Base-by-base conservation (phyloP, 2,329 filamentous ascomycete species). In the Beauveria caledonica region DNA sequence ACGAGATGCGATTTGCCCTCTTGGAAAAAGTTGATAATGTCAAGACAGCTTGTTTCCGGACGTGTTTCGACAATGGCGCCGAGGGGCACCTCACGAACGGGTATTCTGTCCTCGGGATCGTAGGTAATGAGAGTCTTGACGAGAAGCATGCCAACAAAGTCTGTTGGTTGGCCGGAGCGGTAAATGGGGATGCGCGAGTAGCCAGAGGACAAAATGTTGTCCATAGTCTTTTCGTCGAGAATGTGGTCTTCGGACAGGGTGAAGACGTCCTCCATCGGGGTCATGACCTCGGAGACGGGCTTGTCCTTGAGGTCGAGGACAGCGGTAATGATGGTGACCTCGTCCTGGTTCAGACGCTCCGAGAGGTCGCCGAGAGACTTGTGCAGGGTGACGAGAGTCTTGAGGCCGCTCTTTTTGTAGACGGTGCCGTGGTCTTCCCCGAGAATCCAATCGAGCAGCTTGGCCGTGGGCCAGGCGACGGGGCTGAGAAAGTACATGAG, bases 1-100 rank as follows among this genome's bases (percentile, higher is more conserved):
- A 97, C 93, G 92, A 99, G 96, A 73, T 99, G 94, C 1, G 92
- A 96, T 73, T 99, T 99, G 68, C 94, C 94, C 78, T 99, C 94
- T 74, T 99, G 94, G 78, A 99, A 99, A 75, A 97, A 99, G 77
- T 99, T 99, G 76, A 99, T 91, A 68, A 99, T 97, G 72, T 99
- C 94, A 60, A 99, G 77, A 72, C 94, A 99, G 76, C 92, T 97
- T 0, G 94, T 99, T 71, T 97, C 91, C 0, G 94, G 91, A 10
- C 90, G 85, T 0, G 94, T 99, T 73, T 99, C 94, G 1, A 95
- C 94, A 7, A 99, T 84, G 0, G 94, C 97, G 15, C 94, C 94
- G 55, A 99, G 80, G 8, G 92, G 87, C 70, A 99, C 97, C 63
- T 97, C 93, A 63, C 88, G 84, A 40, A 99, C 94, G 21, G 85